Percentiles rank a stretch among this genome's conserved stretches.
phyloP scores from a whole-genome alignment of 495 filamentous ascomycete species.

The Penicillium parvum region DNA sequence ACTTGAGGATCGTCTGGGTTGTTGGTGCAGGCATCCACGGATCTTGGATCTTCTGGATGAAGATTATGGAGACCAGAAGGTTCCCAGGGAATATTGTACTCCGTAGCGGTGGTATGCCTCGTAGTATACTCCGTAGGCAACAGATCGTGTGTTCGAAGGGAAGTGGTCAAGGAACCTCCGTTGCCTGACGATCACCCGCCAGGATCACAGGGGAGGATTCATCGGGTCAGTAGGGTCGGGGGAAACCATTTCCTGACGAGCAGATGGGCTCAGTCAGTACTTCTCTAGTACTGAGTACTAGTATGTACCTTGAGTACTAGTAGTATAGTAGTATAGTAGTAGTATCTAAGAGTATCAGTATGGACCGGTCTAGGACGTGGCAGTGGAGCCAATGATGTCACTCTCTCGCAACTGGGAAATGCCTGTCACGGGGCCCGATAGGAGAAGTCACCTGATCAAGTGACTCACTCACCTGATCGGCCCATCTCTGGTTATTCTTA shows the following conservation, averaged over 20 bases:
- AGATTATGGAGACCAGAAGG: background rate
- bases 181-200: slow-evolving; percentile 33
- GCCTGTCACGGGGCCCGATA: slow-evolving; percentile 7
- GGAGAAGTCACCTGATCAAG: slow-evolving; percentile 16
- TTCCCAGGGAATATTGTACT: too few relatives aligned
- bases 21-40: slow-evolving; percentile 11
- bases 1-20: slow-evolving; percentile 11
- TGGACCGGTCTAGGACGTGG: slow-evolving; percentile 33
- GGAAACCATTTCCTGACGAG: slow-evolving; percentile 19
- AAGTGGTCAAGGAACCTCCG: slow-evolving; percentile 1
- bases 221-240: too few relatives aligned
- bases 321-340: too few relatives aligned
- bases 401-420: slow-evolving; percentile 9
- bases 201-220: slow-evolving; percentile 18
- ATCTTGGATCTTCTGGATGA: slow-evolving; percentile 2
- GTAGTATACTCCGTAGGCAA: background rate
- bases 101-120: too few relatives aligned
- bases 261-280: slow-evolving; percentile 6
- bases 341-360: too few relatives aligned
- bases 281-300: background rate
- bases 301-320: too few relatives aligned
- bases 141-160: background rate
- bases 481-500: background rate
- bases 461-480: background rate
- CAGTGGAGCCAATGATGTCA: slow-evolving; percentile 28